Conservation (phyloP, 768 basidiomycete species). For the Kondoa malvinella region DNA sequence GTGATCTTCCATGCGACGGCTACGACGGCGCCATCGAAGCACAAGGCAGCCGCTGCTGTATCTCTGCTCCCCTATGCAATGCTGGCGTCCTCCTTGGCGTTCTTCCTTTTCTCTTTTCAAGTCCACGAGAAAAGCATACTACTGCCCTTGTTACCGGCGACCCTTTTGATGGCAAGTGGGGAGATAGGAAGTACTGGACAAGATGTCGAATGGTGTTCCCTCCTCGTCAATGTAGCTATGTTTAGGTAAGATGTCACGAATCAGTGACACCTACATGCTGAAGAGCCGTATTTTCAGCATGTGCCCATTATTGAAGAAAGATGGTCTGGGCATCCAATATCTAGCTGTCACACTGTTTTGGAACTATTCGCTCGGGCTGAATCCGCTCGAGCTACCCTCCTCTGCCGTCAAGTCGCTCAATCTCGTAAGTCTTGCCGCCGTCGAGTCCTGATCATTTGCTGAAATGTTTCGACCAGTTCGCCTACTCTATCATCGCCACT, state of each 20-base stretch:
- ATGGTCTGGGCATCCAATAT: slow-evolving; percentile 62
- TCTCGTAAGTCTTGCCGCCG: slow-evolving; percentile 20
- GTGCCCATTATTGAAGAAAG: slow-evolving; percentile 73
- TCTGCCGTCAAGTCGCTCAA: slow-evolving; percentile 37
- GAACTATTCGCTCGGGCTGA: slow-evolving; percentile 67
- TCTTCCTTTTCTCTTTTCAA: slow-evolving; percentile 92
- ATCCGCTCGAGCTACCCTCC: slow-evolving; percentile 38
- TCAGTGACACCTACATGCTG: neutral
- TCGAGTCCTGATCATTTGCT: neutral
- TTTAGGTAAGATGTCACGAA: slow-evolving; percentile 50
- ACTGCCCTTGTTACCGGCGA: slow-evolving; percentile 67
- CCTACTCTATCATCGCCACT: slow-evolving; percentile 34
- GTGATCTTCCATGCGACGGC: slow-evolving; percentile 28
- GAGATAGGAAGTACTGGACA: slow-evolving; percentile 34
- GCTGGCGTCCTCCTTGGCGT: slow-evolving; percentile 65
- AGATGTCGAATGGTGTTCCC: slow-evolving; percentile 50
- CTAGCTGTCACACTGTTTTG: slow-evolving; percentile 51
- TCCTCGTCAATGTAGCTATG: slow-evolving; percentile 65
- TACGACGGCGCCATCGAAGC: neutral
- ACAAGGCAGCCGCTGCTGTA: slow-evolving; percentile 37
- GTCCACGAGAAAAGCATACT: slow-evolving; percentile 90
- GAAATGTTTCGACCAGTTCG: neutral
- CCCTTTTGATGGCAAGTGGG: slow-evolving; percentile 45
- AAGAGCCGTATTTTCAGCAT: slow-evolving; percentile 45
- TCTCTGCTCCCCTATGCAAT: slow-evolving; percentile 63